These are phyloP conservation scores for Yamadazyma membranifaciens DNA, from an alignment of 1,139 yeast genomes.

Conservation along the genomic window DNA sequence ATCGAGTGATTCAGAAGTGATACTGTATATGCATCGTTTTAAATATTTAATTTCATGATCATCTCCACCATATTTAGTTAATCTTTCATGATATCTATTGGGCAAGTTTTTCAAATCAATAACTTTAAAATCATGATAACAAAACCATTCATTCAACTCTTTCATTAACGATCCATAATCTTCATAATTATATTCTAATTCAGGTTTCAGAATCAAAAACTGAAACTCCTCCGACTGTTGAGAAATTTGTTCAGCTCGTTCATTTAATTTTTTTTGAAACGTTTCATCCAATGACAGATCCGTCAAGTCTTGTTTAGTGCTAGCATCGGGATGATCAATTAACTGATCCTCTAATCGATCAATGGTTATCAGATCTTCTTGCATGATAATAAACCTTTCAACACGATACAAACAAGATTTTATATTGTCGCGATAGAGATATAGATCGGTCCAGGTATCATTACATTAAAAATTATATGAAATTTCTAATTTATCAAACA, in stretches of 20 bases:
- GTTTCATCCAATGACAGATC: constrained; percentile 41
- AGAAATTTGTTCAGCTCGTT: constrained; percentile 41
- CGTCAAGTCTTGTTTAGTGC: constrained; percentile 31
- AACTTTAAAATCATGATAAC: constrained; percentile 43
- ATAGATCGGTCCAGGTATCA: neutral
- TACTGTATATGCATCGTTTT: constrained; percentile 1
- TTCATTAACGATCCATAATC: constrained; percentile 40
- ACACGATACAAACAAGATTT: too few relatives aligned
- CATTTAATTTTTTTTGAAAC: constrained; percentile 45
- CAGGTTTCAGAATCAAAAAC: constrained; percentile 34
- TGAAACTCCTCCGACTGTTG: constrained; percentile 17
- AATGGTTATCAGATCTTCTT: constrained; percentile 39
- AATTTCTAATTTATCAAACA: constrained; percentile 39
- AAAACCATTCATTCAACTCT: constrained; percentile 68
- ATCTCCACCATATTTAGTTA: neutral
- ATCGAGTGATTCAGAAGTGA: constrained; percentile 10
- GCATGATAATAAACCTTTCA: constrained; percentile 19
- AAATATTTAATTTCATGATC: constrained; percentile 1
- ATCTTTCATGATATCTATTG: constrained; percentile 11
- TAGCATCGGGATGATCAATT: constrained; percentile 46
- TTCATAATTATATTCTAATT: constrained; percentile 45
- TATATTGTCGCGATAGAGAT: neutral
- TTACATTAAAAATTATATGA: neutral
- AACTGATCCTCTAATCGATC: constrained; percentile 47
- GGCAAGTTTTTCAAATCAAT: constrained; percentile 22